Conservation (phyloP, 179 eudicot species). For the Amaranthus tricolor region DNA sequence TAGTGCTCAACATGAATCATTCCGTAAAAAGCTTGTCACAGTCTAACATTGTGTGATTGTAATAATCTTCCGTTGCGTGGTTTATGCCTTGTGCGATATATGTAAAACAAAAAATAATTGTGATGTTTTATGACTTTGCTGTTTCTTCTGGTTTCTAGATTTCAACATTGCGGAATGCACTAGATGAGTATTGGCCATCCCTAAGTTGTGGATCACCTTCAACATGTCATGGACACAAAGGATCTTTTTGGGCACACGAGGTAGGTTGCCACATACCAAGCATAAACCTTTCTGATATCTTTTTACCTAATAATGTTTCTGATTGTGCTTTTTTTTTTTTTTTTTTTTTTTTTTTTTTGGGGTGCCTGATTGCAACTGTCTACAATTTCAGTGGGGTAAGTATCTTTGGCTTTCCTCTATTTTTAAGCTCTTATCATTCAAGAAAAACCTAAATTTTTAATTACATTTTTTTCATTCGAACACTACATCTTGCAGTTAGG, state of each 20-base stretch:
- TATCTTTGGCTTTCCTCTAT: constrained; percentile 28
- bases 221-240: constrained; percentile 71
- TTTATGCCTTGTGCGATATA: not conserved
- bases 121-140: not conserved
- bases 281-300: constrained; percentile 11
- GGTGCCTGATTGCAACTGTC: constrained; percentile 38
- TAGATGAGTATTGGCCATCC: constrained; percentile 85
- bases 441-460: too few relatives aligned
- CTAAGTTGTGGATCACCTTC: constrained; percentile 64
- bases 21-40: not conserved
- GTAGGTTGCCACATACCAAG: constrained; percentile 32
- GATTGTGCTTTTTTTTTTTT: constrained; percentile 30
- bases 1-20: not conserved
- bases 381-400: constrained; percentile 78
- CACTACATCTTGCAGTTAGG: too few relatives aligned
- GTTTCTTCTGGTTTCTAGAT: constrained; percentile 41
- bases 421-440: not conserved
- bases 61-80: not conserved
- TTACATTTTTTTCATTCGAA: too few relatives aligned
- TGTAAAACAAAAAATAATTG: not conserved
- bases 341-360: constrained; percentile 21
- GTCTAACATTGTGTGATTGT: not conserved
- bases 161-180: constrained; percentile 44
- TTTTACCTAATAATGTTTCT: constrained; percentile 28
- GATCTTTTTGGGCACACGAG: constrained; percentile 94